Conservation (phyloP, 2,329 filamentous ascomycete species). For the Phialemoniopsis sp. region DNA sequence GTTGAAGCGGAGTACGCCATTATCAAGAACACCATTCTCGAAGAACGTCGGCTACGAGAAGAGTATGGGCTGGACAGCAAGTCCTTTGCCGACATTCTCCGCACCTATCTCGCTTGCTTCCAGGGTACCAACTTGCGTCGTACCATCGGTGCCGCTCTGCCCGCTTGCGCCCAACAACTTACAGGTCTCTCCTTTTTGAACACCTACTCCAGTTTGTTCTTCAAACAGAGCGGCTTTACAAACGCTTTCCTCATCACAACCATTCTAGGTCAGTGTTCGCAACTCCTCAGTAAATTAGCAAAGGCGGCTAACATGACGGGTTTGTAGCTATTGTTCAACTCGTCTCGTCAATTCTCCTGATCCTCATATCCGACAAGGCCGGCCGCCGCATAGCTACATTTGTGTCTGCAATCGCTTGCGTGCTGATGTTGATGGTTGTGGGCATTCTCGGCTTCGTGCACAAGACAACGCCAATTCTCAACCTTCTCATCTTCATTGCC, state of each 20-base stretch:
- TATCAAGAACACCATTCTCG: slow-evolving; percentile 10
- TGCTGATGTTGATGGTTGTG: slow-evolving; percentile 3
- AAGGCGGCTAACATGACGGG: not conserved
- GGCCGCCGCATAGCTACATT: slow-evolving; percentile 8
- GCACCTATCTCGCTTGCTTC: slow-evolving; percentile 7
- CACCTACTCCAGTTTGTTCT: slow-evolving; percentile 12
- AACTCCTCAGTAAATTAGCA: slow-evolving; percentile 7
- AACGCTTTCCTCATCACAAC: slow-evolving; percentile 12
- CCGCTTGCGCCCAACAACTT: slow-evolving; percentile 11
- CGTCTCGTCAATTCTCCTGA: slow-evolving; percentile 3
- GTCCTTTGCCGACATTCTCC: slow-evolving; percentile 7
- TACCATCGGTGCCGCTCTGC: slow-evolving; percentile 6
- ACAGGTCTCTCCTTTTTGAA: slow-evolving; percentile 11
- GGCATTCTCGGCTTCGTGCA: slow-evolving; percentile 7
- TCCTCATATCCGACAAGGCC: slow-evolving; percentile 4
- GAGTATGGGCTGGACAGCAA: slow-evolving; percentile 5
- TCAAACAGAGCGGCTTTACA: slow-evolving; percentile 11
- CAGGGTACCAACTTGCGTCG: slow-evolving; percentile 4
- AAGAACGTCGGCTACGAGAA: slow-evolving; percentile 4
- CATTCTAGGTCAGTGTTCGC: too few relatives aligned
- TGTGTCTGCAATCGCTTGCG: slow-evolving; percentile 2
- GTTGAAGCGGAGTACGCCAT: slow-evolving; percentile 9
- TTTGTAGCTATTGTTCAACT: slow-evolving; percentile 7
- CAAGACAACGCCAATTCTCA: slow-evolving; percentile 4
- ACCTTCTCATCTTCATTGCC: slow-evolving; percentile 9